phyloP scores from a whole-genome alignment of 495 filamentous ascomycete species.

The Xylaria nigripes region DNA sequence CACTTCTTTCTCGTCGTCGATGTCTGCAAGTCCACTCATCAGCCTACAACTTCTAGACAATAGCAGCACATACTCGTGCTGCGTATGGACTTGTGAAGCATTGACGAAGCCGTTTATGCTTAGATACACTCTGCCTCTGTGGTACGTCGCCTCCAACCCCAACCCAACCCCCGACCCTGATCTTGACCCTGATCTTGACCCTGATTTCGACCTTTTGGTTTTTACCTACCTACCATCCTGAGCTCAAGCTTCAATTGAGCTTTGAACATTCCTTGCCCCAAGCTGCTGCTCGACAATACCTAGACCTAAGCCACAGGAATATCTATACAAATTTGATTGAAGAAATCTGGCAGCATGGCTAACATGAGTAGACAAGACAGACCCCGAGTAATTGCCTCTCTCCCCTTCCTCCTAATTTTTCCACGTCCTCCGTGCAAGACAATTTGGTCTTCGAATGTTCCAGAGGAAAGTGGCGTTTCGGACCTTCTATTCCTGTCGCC shows the following conservation, averaged over 20 bases:
- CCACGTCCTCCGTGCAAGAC: constrained; percentile 1
- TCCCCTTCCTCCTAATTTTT: neutral
- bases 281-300: neutral
- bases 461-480: constrained; percentile 1
- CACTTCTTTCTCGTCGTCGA: constrained; percentile 1
- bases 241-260: too few relatives aligned
- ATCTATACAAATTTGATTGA: neutral
- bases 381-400: neutral
- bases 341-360: neutral
- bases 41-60: neutral
- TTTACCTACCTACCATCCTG: too few relatives aligned
- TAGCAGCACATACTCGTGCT: neutral
- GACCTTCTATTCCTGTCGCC: neutral
- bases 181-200: neutral
- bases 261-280: too few relatives aligned
- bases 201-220: neutral
- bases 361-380: neutral
- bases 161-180: too few relatives aligned
- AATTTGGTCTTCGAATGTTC: neutral
- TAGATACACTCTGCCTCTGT: neutral
- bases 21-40: neutral
- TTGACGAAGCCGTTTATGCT: constrained; percentile 4
- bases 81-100: neutral
- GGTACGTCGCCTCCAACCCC: neutral
- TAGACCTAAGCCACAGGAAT: too few relatives aligned